Percentiles rank a stretch among this genome's conserved stretches.
phyloP scores from a whole-genome alignment of 192 early-diverging fungal species.

The Lunasporangiospora selenospora region DNA sequence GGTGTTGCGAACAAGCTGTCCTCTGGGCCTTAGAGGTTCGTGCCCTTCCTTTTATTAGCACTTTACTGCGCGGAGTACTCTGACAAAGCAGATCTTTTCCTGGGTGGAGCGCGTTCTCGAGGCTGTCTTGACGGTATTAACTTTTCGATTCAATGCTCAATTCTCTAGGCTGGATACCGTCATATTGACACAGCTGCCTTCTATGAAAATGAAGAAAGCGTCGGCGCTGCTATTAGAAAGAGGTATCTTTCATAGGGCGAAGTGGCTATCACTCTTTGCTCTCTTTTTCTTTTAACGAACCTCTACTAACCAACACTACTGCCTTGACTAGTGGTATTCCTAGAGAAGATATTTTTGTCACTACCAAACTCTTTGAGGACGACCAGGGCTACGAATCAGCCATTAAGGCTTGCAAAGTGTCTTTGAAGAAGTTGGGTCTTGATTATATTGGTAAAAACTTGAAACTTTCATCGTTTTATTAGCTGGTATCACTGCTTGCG shows the following conservation, averaged over 20 bases:
- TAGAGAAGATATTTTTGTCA: slow-evolving; percentile 65
- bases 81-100: not conserved
- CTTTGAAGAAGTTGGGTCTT: slow-evolving; percentile 56
- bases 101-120: no score
- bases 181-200: slow-evolving; percentile 59
- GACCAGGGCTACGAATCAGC: slow-evolving; percentile 60
- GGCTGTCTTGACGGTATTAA: not conserved
- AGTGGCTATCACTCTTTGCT: no score
- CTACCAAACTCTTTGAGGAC: slow-evolving; percentile 64
- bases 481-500: no score
- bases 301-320: no score
- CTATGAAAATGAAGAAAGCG: slow-evolving; percentile 54
- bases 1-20: slow-evolving; percentile 49
- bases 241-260: no score
- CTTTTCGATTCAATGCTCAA: not conserved
- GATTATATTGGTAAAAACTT: slow-evolving; percentile 62
- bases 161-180: slow-evolving; percentile 59
- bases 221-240: slow-evolving; percentile 50
- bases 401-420: slow-evolving; percentile 56
- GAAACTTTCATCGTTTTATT: no score
- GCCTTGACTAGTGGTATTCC: slow-evolving; percentile 43
- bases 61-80: not conserved
- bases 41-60: not conserved
- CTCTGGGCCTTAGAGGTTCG: slow-evolving; percentile 50
- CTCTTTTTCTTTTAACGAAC: no score